Percentiles rank a stretch among this genome's conserved stretches.
Evolutionary conservation across 2,329 filamentous ascomycete species (phyloP).

Genomic region (Pezicula rhizophila): DNA sequence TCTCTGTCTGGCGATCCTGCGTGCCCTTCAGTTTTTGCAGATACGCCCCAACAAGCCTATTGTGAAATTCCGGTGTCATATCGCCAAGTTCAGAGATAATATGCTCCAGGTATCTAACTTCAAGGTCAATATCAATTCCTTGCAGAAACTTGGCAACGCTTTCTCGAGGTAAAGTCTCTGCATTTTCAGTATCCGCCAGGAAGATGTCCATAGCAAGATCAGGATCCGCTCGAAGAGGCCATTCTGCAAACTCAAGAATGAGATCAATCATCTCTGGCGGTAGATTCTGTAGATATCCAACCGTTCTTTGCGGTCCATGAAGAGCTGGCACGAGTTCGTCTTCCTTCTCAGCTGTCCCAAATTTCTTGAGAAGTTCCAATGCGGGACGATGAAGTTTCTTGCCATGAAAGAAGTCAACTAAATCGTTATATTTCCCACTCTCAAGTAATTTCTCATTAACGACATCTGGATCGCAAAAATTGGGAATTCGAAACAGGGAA

Average conservation of each 20-base stretch:
- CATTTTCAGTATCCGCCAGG: constrained; percentile 87
- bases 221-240: constrained; percentile 71
- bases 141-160: constrained; percentile 70
- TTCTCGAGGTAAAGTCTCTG: constrained; percentile 77
- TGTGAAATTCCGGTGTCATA: constrained; percentile 78
- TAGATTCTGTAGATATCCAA: constrained; percentile 84
- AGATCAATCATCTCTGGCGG: constrained; percentile 84
- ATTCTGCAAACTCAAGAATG: constrained; percentile 84
- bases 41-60: constrained; percentile 70
- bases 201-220: constrained; percentile 87
- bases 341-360: constrained; percentile 56
- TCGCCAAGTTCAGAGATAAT: constrained; percentile 85
- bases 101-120: constrained; percentile 82
- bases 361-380: constrained; percentile 72
- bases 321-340: constrained; percentile 50
- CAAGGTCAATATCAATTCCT: constrained; percentile 62
- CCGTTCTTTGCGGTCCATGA: constrained; percentile 75
- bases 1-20: constrained; percentile 35
- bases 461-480: constrained; percentile 93
- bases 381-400: constrained; percentile 90
- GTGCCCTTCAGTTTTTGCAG: constrained; percentile 40
- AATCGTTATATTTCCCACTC: constrained; percentile 80
- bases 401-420: constrained; percentile 96
- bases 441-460: constrained; percentile 91
- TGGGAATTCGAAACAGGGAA: constrained; percentile 88